A percentile compares a stretch with the other conserved stretches of the same genome.
Conservation (phyloP, 306 rosid species). For the Delonix regia region DNA sequence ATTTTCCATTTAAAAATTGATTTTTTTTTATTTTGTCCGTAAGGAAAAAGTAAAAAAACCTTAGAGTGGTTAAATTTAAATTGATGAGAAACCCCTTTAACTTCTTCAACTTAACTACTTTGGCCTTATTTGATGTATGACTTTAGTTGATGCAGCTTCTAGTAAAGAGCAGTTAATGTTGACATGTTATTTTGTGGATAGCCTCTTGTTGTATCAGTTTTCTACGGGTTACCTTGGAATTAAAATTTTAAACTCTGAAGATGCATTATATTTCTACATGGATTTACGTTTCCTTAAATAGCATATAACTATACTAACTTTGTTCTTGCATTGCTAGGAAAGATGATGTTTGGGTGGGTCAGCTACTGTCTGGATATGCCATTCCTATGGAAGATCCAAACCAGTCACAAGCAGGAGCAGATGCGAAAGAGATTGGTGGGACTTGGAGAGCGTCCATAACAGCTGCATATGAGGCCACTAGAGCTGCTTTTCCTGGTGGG, state of each 20-base stretch:
- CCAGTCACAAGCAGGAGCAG: conserved; percentile 68
- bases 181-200: background rate
- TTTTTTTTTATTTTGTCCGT: conserved; percentile 29
- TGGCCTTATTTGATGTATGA: background rate
- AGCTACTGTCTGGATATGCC: conserved; percentile 92
- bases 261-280: background rate
- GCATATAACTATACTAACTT: conserved; percentile 14
- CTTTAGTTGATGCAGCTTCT: background rate
- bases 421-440: too few relatives aligned
- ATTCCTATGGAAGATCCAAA: conserved; percentile 95
- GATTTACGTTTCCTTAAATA: conserved; percentile 17
- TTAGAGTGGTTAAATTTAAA: background rate
- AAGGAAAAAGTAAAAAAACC: background rate
- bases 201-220: conserved; percentile 9
- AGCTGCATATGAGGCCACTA: conserved; percentile 78
- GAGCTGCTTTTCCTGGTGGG: conserved; percentile 83
- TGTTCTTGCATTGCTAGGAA: conserved; percentile 58
- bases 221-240: conserved; percentile 9
- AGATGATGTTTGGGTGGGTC: conserved; percentile 96
- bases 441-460: conserved; percentile 85
- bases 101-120: conserved; percentile 7
- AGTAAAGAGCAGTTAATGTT: background rate
- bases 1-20: background rate
- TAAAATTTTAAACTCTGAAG: background rate
- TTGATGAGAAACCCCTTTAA: background rate